Conservation (phyloP, 768 basidiomycete species). For the Suillus luteus region DNA sequence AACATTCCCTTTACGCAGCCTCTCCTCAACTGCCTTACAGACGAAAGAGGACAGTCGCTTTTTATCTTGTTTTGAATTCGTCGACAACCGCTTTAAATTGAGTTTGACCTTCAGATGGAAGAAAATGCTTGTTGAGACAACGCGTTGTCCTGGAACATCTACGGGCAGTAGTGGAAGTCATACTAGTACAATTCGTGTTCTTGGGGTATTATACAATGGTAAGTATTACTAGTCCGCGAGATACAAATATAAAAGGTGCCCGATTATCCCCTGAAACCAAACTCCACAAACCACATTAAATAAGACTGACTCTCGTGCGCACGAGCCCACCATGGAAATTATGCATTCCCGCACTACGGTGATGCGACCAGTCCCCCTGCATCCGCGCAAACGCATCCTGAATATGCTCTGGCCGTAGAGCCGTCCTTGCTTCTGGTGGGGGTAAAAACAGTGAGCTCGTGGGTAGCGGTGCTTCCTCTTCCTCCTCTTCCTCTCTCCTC, state of each 20-base stretch:
- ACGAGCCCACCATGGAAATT: constrained; percentile 89
- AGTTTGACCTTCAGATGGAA: too few relatives aligned
- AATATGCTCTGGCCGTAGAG: constrained; percentile 82
- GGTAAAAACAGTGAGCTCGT: constrained; percentile 77
- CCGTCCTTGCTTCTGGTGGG: constrained; percentile 78
- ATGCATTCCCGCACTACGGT: constrained; percentile 81
- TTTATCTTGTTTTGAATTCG: too few relatives aligned
- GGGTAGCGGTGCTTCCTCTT: constrained; percentile 66
- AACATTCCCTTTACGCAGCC: too few relatives aligned
- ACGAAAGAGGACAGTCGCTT: too few relatives aligned
- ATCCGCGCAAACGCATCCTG: constrained; percentile 90
- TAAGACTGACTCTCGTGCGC: constrained; percentile 77
- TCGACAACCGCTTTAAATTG: too few relatives aligned
- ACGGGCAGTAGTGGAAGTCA: too few relatives aligned
- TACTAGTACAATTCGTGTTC: too few relatives aligned
- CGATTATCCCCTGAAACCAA: neutral
- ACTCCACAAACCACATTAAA: constrained; percentile 39
- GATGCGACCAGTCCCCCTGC: constrained; percentile 83
- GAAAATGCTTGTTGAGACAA: too few relatives aligned
- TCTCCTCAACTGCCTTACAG: too few relatives aligned
- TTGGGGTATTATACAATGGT: too few relatives aligned
- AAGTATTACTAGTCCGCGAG: neutral
- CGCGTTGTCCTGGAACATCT: too few relatives aligned
- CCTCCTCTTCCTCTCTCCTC: constrained; percentile 54
- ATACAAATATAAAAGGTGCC: neutral